Conservation (phyloP, 2,329 filamentous ascomycete species). For the Diaporthe vexans region DNA sequence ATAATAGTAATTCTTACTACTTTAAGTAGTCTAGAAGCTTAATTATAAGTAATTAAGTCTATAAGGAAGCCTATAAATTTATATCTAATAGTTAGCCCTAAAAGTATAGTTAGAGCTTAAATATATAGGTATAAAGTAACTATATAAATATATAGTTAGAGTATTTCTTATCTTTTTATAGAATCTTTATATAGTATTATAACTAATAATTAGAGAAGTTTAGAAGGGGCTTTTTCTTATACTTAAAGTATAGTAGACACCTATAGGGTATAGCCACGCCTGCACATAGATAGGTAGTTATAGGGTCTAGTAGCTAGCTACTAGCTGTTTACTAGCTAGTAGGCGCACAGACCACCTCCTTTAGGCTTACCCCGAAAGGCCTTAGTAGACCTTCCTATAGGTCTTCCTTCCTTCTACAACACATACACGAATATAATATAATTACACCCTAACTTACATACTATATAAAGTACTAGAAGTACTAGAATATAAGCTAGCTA, state of each 20-base stretch:
- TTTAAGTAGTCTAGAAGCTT: not conserved
- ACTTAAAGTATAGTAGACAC: not conserved
- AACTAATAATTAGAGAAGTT: not conserved
- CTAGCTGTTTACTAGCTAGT: no score
- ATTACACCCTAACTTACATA: no score
- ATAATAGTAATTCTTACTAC: not conserved
- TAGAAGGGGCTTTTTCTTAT: not conserved
- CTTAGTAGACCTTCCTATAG: no score
- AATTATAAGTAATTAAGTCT: no score
- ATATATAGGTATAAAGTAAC: not conserved
- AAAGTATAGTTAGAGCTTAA: not conserved
- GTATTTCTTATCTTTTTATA: not conserved
- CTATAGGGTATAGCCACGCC: no score
- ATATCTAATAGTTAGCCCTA: not conserved
- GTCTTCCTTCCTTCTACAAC: no score
- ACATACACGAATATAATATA: no score
- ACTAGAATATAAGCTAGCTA: not conserved
- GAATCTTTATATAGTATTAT: not conserved
- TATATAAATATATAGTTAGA: not conserved
- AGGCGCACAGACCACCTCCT: no score
- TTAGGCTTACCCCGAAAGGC: no score
- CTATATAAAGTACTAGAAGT: not conserved
- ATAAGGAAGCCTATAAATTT: no score
- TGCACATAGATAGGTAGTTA: no score
- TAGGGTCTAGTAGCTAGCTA: no score